These are phyloP conservation scores for Tuber brumale DNA, from an alignment of 495 filamentous ascomycete genomes.

Conservation along the genomic window DNA sequence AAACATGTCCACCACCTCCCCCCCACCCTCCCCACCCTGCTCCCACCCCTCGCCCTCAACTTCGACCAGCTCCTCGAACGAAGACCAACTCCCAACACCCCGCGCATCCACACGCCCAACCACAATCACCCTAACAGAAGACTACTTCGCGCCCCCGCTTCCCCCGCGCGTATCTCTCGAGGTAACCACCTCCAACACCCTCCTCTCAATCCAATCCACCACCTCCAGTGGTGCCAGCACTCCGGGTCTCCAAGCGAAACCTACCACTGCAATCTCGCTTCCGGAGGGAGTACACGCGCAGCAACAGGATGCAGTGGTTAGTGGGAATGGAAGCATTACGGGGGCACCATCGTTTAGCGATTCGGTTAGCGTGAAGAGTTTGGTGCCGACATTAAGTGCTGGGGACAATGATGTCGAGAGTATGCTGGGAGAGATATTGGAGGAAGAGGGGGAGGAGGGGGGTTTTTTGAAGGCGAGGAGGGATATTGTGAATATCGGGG, in stretches of 20 bases:
- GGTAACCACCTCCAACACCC: conserved; percentile 10
- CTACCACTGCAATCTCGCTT: conserved; percentile 41
- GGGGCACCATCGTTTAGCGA: conserved; percentile 48
- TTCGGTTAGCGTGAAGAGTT: conserved; percentile 74
- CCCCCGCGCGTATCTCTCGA: conserved; percentile 22
- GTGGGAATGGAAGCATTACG: conserved; percentile 21
- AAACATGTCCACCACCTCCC: background rate
- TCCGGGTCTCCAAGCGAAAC: conserved; percentile 35
- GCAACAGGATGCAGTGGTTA: conserved; percentile 34
- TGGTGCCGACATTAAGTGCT: conserved; percentile 64
- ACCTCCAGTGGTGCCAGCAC: conserved; percentile 24
- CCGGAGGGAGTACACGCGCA: conserved; percentile 39
- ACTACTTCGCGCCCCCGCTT: conserved; percentile 38
- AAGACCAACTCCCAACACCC: conserved; percentile 40
- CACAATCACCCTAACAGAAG: conserved; percentile 26
- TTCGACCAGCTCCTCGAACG: conserved; percentile 17
- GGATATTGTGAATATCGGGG: conserved; percentile 47
- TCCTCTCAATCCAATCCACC: conserved; percentile 23
- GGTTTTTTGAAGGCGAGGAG: conserved; percentile 29
- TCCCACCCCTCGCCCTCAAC: background rate
- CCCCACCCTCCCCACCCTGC: background rate
- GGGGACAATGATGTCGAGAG: conserved; percentile 70
- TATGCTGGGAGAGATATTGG: conserved; percentile 59
- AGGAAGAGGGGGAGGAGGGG: conserved; percentile 51
- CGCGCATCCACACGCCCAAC: conserved; percentile 30